These are phyloP conservation scores for Neopestalotiopsis clavispora DNA, from an alignment of 2,329 filamentous ascomycete species.

Conservation along the genomic window DNA sequence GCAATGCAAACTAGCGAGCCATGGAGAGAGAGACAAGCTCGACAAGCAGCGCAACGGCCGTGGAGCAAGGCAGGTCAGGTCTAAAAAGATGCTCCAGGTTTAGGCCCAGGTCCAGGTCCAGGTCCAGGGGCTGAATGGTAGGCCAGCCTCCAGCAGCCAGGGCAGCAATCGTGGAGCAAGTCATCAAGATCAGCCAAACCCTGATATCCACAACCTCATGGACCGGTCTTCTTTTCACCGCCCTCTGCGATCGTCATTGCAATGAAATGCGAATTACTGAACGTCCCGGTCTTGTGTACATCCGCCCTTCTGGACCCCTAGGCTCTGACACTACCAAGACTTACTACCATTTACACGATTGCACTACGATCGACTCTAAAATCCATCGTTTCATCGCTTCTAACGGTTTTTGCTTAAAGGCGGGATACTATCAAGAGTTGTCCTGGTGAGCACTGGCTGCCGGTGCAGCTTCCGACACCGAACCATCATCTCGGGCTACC, in stretches of 20 bases:
- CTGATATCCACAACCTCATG: neutral
- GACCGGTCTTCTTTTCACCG: neutral
- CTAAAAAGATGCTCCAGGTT: too few species aligned
- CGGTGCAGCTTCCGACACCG: neutral
- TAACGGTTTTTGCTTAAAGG: neutral
- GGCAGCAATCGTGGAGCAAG: neutral
- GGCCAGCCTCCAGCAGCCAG: neutral
- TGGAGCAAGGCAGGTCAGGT: too few species aligned
- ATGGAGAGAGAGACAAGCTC: neutral
- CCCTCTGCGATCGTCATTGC: neutral
- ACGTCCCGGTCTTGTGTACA: neutral
- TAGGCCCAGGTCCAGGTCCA: too few species aligned
- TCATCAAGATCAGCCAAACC: constrained; percentile 1
- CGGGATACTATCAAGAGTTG: neutral
- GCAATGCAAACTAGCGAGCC: neutral
- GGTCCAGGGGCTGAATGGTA: neutral
- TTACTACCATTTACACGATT: too few species aligned
- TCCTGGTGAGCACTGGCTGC: neutral
- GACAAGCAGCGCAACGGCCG: neutral
- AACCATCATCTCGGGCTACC: neutral
- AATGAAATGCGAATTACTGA: neutral
- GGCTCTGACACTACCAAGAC: too few species aligned
- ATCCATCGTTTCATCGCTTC: neutral
- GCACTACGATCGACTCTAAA: neutral
- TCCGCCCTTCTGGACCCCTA: too few species aligned